These are phyloP conservation scores for Ustilago vetiveriae DNA, from an alignment of 1,284 basidiomycete genomes.

Conservation along the genomic window DNA sequence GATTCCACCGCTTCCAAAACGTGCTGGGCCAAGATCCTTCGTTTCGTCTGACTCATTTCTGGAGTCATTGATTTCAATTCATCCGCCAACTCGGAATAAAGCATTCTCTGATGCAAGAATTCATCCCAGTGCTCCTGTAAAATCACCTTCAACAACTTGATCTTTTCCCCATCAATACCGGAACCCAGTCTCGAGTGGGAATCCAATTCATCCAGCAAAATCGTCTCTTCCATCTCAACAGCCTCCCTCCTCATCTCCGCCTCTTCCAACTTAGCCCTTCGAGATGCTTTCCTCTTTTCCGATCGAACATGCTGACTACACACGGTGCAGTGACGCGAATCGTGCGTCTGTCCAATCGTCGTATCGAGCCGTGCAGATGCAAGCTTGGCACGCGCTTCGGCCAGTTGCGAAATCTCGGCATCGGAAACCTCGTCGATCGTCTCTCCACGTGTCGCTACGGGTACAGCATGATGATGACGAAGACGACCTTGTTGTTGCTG, in stretches of 20 bases:
- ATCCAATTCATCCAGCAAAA: slow-evolving; percentile 20
- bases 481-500: too few relatives aligned
- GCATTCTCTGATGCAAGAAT: slow-evolving; percentile 59
- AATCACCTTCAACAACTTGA: slow-evolving; percentile 14
- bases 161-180: not conserved
- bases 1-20: slow-evolving; percentile 61
- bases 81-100: slow-evolving; percentile 64
- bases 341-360: slow-evolving; percentile 16
- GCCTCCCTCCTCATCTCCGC: slow-evolving; percentile 23
- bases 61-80: slow-evolving; percentile 61
- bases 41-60: slow-evolving; percentile 46
- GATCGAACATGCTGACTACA: slow-evolving; percentile 16
- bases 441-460: not conserved
- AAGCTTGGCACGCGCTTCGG: slow-evolving; percentile 24
- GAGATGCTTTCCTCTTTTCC: slow-evolving; percentile 24
- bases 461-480: not conserved
- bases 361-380: slow-evolving; percentile 14
- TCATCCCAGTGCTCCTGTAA: slow-evolving; percentile 62
- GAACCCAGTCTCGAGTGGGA: not conserved
- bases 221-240: slow-evolving; percentile 35
- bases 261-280: slow-evolving; percentile 15
- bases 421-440: slow-evolving; percentile 20
- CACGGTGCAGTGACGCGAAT: slow-evolving; percentile 35
- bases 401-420: slow-evolving; percentile 44
- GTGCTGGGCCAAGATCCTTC: slow-evolving; percentile 58